These are phyloP conservation scores for Niebla homalea DNA, from an alignment of 495 filamentous ascomycete genomes.

Conservation along the genomic window DNA sequence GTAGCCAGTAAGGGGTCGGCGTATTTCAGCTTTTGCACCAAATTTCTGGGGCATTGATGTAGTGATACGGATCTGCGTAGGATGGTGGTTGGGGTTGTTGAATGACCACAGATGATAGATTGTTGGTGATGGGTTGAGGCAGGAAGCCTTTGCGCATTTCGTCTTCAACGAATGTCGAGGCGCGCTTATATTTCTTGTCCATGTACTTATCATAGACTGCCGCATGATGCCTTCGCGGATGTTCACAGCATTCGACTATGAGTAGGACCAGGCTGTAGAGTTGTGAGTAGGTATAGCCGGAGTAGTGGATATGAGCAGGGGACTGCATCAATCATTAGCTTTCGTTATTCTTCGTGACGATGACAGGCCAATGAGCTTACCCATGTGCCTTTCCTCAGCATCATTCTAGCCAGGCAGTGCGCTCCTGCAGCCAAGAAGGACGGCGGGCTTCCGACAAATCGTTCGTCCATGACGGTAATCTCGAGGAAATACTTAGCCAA, in stretches of 20 bases:
- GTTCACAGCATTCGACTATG: constrained; percentile 77
- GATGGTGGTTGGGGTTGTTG: neutral
- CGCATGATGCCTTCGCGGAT: constrained; percentile 63
- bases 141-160: constrained; percentile 50
- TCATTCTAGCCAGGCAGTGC: constrained; percentile 80
- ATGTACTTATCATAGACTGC: constrained; percentile 88
- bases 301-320: constrained; percentile 74
- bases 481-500: constrained; percentile 97
- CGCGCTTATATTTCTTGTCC: constrained; percentile 67
- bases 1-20: neutral
- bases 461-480: constrained; percentile 94
- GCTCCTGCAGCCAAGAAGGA: constrained; percentile 87
- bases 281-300: constrained; percentile 79
- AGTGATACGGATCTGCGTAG: constrained; percentile 2
- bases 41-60: neutral
- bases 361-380: constrained; percentile 38
- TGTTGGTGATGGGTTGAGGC: constrained; percentile 20
- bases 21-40: constrained; percentile 4
- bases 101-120: neutral
- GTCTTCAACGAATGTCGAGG: constrained; percentile 62
- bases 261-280: constrained; percentile 60
- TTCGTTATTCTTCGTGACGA: constrained; percentile 1
- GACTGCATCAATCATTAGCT: constrained; percentile 41
- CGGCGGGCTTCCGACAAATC: constrained; percentile 79
- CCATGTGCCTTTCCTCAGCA: constrained; percentile 84